These are phyloP conservation scores for Pseudocohnilembus persalinus DNA, from an alignment of 169 alveolate genomes.

Conservation along the genomic window DNA sequence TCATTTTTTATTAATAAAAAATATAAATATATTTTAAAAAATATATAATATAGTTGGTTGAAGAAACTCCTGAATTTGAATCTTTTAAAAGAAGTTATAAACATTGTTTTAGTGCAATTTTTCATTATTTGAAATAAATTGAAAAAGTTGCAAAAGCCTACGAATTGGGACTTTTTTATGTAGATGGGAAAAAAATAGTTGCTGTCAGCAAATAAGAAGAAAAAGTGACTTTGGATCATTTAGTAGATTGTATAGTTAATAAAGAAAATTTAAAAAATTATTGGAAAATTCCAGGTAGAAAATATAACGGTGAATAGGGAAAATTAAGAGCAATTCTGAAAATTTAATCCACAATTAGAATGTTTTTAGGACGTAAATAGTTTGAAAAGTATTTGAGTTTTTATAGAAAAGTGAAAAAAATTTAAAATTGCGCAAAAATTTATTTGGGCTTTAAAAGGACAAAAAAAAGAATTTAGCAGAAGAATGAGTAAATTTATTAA, in stretches of 20 bases:
- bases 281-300: not conserved
- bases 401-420: slow-evolving; percentile 51
- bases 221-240: slow-evolving; percentile 54
- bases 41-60: slow-evolving; percentile 4
- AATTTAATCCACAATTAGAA: not conserved
- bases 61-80: slow-evolving; percentile 59
- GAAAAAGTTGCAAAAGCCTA: slow-evolving; percentile 52
- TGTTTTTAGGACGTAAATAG: not conserved
- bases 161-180: slow-evolving; percentile 61
- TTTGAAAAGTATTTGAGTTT: not conserved
- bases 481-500: slow-evolving; percentile 47
- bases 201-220: slow-evolving; percentile 36
- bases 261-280: slow-evolving; percentile 42
- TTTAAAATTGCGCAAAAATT: slow-evolving; percentile 58
- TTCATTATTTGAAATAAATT: slow-evolving; percentile 58
- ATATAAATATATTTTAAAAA: too few species aligned
- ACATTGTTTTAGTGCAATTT: slow-evolving; percentile 61
- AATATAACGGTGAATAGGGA: not conserved
- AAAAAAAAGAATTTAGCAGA: slow-evolving; percentile 46
- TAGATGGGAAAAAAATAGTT: slow-evolving; percentile 59
- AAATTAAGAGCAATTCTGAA: not conserved
- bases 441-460: slow-evolving; percentile 57
- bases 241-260: slow-evolving; percentile 63
- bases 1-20: not conserved
- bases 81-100: slow-evolving; percentile 44